Conservation (phyloP, 1,139 yeast species). For the Geotrichum candidum region DNA sequence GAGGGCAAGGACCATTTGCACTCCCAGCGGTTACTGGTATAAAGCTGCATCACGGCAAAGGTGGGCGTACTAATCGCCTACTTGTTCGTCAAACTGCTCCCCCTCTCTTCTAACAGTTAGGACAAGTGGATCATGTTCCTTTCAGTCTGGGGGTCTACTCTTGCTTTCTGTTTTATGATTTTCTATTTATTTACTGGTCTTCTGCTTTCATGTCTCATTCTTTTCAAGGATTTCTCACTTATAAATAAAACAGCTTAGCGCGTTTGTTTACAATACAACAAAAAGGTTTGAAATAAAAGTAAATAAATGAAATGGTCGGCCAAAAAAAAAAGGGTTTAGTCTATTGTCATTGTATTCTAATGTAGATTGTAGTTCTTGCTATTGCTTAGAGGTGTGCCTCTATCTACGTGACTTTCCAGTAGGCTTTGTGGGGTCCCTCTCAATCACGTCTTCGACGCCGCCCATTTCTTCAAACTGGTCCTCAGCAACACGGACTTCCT, state of each 20-base stretch:
- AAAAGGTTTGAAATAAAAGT: neutral
- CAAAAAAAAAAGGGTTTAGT: neutral
- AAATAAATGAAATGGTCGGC: neutral
- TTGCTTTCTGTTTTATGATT: neutral
- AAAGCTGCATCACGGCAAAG: neutral
- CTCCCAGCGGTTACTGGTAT: neutral
- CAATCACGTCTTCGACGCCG: constrained; percentile 88
- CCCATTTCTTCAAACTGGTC: constrained; percentile 85
- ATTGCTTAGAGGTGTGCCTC: neutral
- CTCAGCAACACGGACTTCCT: constrained; percentile 80
- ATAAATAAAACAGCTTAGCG: neutral
- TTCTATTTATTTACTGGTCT: neutral
- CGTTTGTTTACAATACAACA: neutral
- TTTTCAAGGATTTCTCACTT: neutral
- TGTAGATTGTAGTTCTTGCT: neutral
- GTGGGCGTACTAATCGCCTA: neutral
- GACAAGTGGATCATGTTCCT: neutral
- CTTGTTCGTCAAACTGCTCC: neutral
- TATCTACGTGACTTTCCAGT: constrained; percentile 24
- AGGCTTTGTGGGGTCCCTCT: constrained; percentile 50
- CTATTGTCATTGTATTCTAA: neutral
- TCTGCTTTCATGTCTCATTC: neutral
- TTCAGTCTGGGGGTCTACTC: too few relatives aligned
- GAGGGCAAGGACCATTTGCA: neutral
- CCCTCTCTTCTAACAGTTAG: neutral